Evolutionary conservation across 768 basidiomycete genomes (phyloP), one percentile per base, ranked within the genome.

Genomic region (Mycena floridula): DNA sequence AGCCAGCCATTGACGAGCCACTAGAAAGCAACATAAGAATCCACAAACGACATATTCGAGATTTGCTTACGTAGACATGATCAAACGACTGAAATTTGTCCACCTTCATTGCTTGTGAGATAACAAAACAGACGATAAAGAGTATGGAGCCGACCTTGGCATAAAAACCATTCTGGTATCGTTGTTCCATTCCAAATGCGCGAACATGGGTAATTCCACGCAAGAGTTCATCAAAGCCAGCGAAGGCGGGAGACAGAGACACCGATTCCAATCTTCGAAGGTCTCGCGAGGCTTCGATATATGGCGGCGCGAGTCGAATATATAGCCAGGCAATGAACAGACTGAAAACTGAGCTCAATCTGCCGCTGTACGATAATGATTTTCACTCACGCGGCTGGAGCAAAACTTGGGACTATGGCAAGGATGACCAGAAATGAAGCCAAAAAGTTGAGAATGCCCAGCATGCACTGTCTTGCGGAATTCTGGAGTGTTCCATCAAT

Each of bases 1-100:
- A 86, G 67, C 84, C 84, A 86, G 15, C 72, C 76, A 40, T 74
- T 78, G 7, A 84, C 77, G 32, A 82, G 69, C 79, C 82, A 83
- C 80, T 83, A 51, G 7, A 42, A 36, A 4, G 27, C 4, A 23
- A 37, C 23, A 18, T 20, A 45, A 2, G 37, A 32, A 7, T 26
- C 22, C 8, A 13, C 22, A 13, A 16, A 15, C 38, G 5, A 16
- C 38, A 24, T 39, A 22, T 22, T 13, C 13, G n/a, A 22, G 4
- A n/a, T 18, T 1, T 15, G 67, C 81, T 56, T 54, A 81, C 82
- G 61, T 83, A 86, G 43, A 75, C 74, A 54, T 85, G 82, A 55
- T 84, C 81, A 55, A 79, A 83, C 5, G 77, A 74, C 56, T 86
- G 84, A 55, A 85, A 85, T 52, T 72, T 79, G 44, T 78, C 76